These are phyloP conservation scores for Funneliformis geosporum DNA, from an alignment of 192 early-diverging fungal species.

Conservation along the genomic window DNA sequence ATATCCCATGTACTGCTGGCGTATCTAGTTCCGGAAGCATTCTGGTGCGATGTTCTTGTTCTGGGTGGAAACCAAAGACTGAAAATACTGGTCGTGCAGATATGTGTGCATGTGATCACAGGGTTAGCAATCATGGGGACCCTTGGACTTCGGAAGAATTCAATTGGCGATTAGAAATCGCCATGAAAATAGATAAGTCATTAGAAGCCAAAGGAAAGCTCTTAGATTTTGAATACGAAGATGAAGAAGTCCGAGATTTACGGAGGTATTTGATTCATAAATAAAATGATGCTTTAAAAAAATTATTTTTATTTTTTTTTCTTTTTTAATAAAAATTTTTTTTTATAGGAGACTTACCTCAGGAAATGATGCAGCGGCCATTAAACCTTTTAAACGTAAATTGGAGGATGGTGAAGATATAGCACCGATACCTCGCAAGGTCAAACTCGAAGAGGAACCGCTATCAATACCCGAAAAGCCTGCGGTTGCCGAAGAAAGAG, in stretches of 20 bases:
- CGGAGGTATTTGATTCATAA: constrained; percentile 39
- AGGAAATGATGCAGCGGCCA: not conserved
- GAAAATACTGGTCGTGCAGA: constrained; percentile 37
- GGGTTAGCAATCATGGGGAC: constrained; percentile 48
- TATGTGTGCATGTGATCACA: constrained; percentile 52
- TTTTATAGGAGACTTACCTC: not conserved
- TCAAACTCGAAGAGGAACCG: not conserved
- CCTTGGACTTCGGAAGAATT: constrained; percentile 40
- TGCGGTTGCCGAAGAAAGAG: constrained; percentile 2
- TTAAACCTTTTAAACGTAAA: constrained; percentile 3
- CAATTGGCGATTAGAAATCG: constrained; percentile 48
- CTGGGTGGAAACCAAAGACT: constrained; percentile 52
- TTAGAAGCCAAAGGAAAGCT: constrained; percentile 57
- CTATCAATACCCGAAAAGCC: not conserved
- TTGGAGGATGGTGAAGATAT: not conserved
- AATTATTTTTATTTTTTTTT: not conserved
- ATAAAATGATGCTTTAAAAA: not conserved
- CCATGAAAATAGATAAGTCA: constrained; percentile 50
- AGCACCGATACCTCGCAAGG: not conserved
- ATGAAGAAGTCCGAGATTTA: constrained; percentile 50
- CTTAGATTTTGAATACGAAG: constrained; percentile 52
- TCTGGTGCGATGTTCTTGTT: constrained; percentile 42
- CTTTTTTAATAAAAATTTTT: not conserved
- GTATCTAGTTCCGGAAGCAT: not conserved
- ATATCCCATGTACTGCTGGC: constrained; percentile 45